These are phyloP conservation scores for Thelonectria blattea DNA, from an alignment of 2,329 filamentous ascomycete genomes.

Conservation along the genomic window DNA sequence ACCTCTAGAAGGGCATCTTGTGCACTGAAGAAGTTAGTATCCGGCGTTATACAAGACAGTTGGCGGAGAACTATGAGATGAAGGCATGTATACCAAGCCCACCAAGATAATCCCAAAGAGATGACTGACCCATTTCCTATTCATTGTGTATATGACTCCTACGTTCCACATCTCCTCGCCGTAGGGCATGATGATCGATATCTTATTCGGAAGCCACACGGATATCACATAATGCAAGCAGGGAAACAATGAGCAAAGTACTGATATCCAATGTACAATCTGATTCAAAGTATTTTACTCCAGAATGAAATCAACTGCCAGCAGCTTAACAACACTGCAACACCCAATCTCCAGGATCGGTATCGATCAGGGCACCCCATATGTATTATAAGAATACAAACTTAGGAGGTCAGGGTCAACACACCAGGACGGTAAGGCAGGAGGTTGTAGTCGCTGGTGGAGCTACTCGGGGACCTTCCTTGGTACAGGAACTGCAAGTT, in stretches of 20 bases:
- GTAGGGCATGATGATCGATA: no score
- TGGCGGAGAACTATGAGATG: no score
- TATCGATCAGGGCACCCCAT: neutral
- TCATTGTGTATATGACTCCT: no score
- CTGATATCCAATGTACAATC: neutral
- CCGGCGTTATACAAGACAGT: no score
- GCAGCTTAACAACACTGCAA: neutral
- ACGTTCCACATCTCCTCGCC: no score
- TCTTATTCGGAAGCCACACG: no score
- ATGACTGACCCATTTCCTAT: no score
- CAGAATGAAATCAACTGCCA: neutral
- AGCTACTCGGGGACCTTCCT: constrained; percentile 50
- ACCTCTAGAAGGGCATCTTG: no score
- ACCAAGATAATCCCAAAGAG: no score
- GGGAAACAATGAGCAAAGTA: neutral
- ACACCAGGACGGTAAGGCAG: constrained; percentile 26
- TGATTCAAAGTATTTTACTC: neutral
- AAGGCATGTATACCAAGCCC: no score
- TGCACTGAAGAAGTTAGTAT: no score
- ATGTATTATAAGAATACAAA: neutral
- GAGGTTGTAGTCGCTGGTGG: constrained; percentile 51
- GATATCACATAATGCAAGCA: no score
- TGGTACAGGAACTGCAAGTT: constrained; percentile 71
- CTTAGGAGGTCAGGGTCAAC: constrained; percentile 15
- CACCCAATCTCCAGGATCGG: neutral